Base-by-base conservation (phyloP, 2,329 filamentous ascomycete genomes). In the Diaporthe sp. region DNA sequence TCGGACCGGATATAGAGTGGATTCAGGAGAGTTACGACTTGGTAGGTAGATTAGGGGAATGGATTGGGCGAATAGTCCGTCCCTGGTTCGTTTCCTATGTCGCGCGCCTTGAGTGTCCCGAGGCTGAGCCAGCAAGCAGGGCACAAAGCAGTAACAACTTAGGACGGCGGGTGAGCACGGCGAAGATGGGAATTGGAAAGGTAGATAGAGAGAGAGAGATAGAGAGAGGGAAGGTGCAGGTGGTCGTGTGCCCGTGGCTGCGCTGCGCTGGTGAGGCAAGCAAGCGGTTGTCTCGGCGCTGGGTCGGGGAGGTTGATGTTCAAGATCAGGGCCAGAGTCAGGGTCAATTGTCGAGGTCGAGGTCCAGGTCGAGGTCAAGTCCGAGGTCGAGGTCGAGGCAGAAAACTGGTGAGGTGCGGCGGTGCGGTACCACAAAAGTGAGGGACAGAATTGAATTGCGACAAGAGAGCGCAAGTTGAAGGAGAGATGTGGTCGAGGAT, bases 391-490 rank as follows among this genome's bases (percentile, higher is more conserved):
- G 71, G 61, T 50, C 71, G 61, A 73, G 71, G 51, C 61, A 74
- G 47, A 44, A 47, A 47, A 68, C 56, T 71, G 42, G 56, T 32
- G 68, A 55, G 59, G 42, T 50, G 51, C 44, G 39, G 35, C 35
- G 47, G 73, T 68, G 44, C 39, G 70, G 53, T 37, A 72, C 42
- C 50, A 69, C 55, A 70, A 56, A 71, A 66, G 70, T 50, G 66
- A 73, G 50, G 72, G 72, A 70, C 72, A 61, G 66, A 73, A 71
- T 65, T 71, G 71, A 63, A 75, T 71, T 73, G 68, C 72, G 59
- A 73, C 73, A 65, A 58, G 61, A 69, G 70, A 51, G 42, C 61
- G 72, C 58, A 66, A 55, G 59, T 59, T 59, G 66, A 71, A 73
- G 72, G 63, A 70, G 65, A 66, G 66, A 73, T 51, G 63, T 30